A percentile compares a stretch with the other conserved stretches of the same genome.
These are phyloP conservation scores for Capronia americana DNA, from an alignment of 2,329 filamentous ascomycete genomes.

Conservation along the genomic window DNA sequence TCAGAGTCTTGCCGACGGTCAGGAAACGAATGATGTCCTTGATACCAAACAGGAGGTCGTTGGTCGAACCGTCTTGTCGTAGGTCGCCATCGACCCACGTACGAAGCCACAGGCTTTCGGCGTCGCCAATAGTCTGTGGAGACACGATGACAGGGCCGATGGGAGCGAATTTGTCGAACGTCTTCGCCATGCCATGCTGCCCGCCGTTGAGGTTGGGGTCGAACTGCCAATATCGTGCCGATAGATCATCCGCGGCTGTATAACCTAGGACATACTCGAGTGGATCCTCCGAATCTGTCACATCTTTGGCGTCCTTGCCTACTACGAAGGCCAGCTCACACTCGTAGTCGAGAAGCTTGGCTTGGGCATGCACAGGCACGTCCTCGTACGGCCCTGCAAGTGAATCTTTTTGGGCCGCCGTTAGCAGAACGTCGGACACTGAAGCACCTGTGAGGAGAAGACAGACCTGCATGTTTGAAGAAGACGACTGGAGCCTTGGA, in stretches of 20 bases:
- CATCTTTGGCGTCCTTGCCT: constrained; percentile 59
- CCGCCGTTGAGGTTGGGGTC: not conserved
- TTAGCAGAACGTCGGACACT: too few species aligned
- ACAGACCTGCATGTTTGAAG: constrained; percentile 43
- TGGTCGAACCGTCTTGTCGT: constrained; percentile 46
- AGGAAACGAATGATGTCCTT: constrained; percentile 44
- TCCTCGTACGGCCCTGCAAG: constrained; percentile 43
- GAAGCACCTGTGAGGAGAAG: too few species aligned
- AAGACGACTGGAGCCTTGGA: constrained; percentile 49
- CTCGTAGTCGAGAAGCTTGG: constrained; percentile 41
- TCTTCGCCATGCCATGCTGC: constrained; percentile 43
- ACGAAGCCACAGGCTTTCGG: constrained; percentile 41
- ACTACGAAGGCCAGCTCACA: constrained; percentile 53
- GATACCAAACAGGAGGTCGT: constrained; percentile 49
- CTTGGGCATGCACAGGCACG: constrained; percentile 48
- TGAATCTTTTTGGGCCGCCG: constrained; percentile 7
- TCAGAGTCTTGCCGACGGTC: constrained; percentile 47
- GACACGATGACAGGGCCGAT: constrained; percentile 59
- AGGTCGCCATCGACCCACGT: constrained; percentile 46
- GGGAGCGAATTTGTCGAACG: constrained; percentile 63
- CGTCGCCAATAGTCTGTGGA: constrained; percentile 40
- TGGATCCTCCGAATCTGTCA: constrained; percentile 49
- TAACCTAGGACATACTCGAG: constrained; percentile 50
- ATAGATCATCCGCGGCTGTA: constrained; percentile 50
- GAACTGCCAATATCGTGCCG: constrained; percentile 45